Evolutionary conservation across 164 flowering plant genomes (phyloP).

Genomic region (Vitis rotundifolia): DNA sequence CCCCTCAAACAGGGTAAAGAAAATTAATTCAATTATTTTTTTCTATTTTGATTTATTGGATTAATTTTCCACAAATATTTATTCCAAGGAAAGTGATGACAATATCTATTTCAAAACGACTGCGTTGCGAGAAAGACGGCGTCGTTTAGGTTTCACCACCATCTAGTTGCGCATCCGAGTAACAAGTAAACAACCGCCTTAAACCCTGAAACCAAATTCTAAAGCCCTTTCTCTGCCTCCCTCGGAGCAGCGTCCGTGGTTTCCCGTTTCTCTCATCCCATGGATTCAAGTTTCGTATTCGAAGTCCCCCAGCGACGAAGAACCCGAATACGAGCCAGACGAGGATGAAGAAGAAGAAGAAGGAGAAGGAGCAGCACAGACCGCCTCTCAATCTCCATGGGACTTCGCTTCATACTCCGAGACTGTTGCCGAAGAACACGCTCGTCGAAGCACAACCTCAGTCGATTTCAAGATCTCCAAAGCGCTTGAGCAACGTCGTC

Average conservation of each 20-base stretch:
- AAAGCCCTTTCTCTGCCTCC: background rate
- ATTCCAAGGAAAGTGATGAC: too few relatives aligned
- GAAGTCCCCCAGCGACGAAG: conserved; percentile 5
- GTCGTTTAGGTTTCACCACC: too few relatives aligned
- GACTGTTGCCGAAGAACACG: conserved; percentile 86
- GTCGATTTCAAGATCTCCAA: conserved; percentile 72
- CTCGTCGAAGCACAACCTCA: conserved; percentile 87
- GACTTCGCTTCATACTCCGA: conserved; percentile 74
- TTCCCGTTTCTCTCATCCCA: background rate
- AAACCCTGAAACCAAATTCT: conserved; percentile 1
- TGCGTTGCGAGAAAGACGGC: too few relatives aligned
- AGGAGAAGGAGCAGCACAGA: conserved; percentile 2
- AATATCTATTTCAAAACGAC: too few relatives aligned
- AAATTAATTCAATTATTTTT: too few relatives aligned
- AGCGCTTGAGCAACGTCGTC: conserved; percentile 37
- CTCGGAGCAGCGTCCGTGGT: background rate
- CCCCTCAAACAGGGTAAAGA: too few relatives aligned
- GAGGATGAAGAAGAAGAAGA: conserved; percentile 18
- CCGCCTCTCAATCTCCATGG: conserved; percentile 75
- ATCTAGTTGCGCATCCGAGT: too few relatives aligned
- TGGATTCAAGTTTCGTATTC: too few relatives aligned
- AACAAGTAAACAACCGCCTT: background rate
- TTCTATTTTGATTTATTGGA: too few relatives aligned
- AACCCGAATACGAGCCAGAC: conserved; percentile 20
- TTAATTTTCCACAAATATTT: too few relatives aligned